A percentile compares a stretch with the other conserved stretches of the same genome.
Conservation (phyloP, 2,329 filamentous ascomycete genomes). For the Colletotrichum sp. region DNA sequence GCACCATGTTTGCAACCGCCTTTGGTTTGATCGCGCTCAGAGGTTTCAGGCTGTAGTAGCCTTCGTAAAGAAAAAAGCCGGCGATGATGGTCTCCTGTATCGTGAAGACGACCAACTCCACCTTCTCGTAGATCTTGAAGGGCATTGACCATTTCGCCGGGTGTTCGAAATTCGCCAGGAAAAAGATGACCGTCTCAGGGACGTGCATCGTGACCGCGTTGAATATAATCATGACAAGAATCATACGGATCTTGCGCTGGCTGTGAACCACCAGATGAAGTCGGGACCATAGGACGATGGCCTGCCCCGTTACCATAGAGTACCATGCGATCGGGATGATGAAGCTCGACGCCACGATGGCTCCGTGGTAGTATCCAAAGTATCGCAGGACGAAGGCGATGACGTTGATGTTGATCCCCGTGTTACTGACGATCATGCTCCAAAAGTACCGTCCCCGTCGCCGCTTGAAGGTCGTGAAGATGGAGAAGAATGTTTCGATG, state of each 20-base stretch:
- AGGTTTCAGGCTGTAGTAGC: slow-evolving; percentile 42
- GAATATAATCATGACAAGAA: slow-evolving; percentile 62
- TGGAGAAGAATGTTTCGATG: slow-evolving; percentile 25
- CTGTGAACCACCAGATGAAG: slow-evolving; percentile 64
- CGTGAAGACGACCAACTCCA: slow-evolving; percentile 62
- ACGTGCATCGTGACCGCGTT: slow-evolving; percentile 59
- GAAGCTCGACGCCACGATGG: slow-evolving; percentile 33
- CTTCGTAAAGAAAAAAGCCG: slow-evolving; percentile 58
- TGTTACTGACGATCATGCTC: slow-evolving; percentile 26
- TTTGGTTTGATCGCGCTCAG: slow-evolving; percentile 3
- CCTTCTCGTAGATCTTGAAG: slow-evolving; percentile 50
- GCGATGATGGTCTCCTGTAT: slow-evolving; percentile 61
- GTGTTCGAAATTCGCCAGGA: slow-evolving; percentile 49
- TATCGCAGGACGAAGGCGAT: slow-evolving; percentile 40
- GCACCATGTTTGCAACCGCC: slow-evolving; percentile 29
- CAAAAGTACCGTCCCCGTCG: slow-evolving; percentile 26
- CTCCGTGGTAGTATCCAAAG: slow-evolving; percentile 7
- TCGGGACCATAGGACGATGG: slow-evolving; percentile 66
- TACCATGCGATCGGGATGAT: slow-evolving; percentile 38
- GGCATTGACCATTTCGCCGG: slow-evolving; percentile 35
- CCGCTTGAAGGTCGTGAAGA: slow-evolving; percentile 25
- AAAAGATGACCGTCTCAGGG: slow-evolving; percentile 59
- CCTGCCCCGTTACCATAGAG: slow-evolving; percentile 65
- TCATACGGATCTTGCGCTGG: slow-evolving; percentile 48
- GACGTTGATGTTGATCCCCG: slow-evolving; percentile 24